Conservation (phyloP, 495 filamentous ascomycete species). For the Aspergillus cristatus region DNA sequence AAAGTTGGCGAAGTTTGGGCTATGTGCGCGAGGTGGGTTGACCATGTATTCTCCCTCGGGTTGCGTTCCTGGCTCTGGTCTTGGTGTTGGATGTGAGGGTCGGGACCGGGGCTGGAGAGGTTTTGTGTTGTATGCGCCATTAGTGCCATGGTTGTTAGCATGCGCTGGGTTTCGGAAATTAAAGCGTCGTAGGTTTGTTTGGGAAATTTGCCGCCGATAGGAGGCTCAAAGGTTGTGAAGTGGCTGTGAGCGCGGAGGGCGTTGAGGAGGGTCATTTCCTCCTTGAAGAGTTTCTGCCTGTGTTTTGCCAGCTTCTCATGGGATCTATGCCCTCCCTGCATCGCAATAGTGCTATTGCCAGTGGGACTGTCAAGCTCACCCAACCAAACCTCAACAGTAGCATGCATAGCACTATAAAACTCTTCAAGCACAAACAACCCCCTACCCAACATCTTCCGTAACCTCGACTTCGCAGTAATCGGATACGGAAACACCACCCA, state of each 20-base stretch:
- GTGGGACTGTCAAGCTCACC: slow-evolving; percentile 40
- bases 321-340: too few relatives aligned
- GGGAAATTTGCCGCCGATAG: slow-evolving; percentile 30
- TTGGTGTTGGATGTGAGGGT: neutral
- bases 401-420: slow-evolving; percentile 60
- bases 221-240: slow-evolving; percentile 26
- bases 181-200: slow-evolving; percentile 23
- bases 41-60: slow-evolving; percentile 10
- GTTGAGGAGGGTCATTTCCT: slow-evolving; percentile 26
- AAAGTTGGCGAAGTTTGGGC: slow-evolving; percentile 31
- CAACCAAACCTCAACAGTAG: slow-evolving; percentile 53
- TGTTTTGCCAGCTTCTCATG: too few relatives aligned
- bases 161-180: slow-evolving; percentile 29
- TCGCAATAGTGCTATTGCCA: slow-evolving; percentile 15
- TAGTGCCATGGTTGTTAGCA: slow-evolving; percentile 56
- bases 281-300: slow-evolving; percentile 22
- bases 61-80: neutral
- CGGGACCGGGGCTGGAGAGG: neutral
- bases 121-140: slow-evolving; percentile 44
- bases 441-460: slow-evolving; percentile 55
- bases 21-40: slow-evolving; percentile 18
- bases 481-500: slow-evolving; percentile 75
- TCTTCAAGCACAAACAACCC: slow-evolving; percentile 64
- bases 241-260: slow-evolving; percentile 24
- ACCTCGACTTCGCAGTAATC: slow-evolving; percentile 56